Base-by-base conservation (phyloP, 495 filamentous ascomycete species). In the Podospora bellae-mahoneyi region DNA sequence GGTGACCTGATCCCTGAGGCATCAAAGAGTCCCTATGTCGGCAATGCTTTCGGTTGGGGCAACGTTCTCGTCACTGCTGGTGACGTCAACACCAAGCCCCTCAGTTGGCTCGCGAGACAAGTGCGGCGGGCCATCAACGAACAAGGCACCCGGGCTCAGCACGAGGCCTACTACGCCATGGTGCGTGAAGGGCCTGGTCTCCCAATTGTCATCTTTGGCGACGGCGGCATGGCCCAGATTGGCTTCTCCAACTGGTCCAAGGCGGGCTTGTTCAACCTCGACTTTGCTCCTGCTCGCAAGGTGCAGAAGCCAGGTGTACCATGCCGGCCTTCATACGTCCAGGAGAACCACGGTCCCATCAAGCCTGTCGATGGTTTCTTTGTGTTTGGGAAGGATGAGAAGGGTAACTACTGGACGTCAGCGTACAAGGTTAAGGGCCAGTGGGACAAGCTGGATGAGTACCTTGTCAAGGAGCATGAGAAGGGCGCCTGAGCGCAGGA, bases 331-430 rank as follows among this genome's bases (percentile, higher is more conserved):
- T 66, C 44, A 1, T 77, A 72, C 32, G 73, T 78, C 54, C 78
- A 79, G 67, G 73, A 76, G 20, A 78, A 75, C 61, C 77, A 77
- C 23, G 70, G 69, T 5, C 72, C 75, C 6, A 65, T 75, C 60
- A 75, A 75, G 26, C 69, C 71, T 5, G 66, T 68, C 48, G 69
- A 78, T 60, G 77, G 75, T 56, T 77, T 79, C 70, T 72, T 77
- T 32, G 77, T 85, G 26, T 64, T 85, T 10, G 84, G 84, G 1
- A 83, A 84, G 72, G 83, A 84, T 67, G 72, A 69, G 16, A 76
- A 78, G 32, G 84, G 81, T 1, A 84, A 84, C 69, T 86, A 83
- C 60, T 84, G 81, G 84, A 66, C 80, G 6, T 70, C 73, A 1
- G 79, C 78, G 6, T 78, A 70, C 64, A 71, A 80, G 73, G 63